These are phyloP conservation scores for Colletotrichum noveboracense DNA, from an alignment of 2,329 filamentous ascomycete genomes.

Conservation along the genomic window DNA sequence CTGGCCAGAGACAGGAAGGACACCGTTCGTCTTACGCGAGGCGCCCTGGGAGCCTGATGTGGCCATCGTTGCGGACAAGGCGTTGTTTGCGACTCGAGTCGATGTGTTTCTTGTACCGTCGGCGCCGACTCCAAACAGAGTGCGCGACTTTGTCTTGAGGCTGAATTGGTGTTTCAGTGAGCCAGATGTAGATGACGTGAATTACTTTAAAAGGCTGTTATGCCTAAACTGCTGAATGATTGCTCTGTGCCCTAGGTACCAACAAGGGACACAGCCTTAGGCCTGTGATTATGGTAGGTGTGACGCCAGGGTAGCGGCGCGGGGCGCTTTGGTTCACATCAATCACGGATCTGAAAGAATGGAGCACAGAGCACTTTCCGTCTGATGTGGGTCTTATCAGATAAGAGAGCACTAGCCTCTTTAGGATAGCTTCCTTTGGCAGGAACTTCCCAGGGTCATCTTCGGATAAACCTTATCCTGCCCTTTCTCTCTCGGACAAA, in stretches of 20 bases:
- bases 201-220: not conserved
- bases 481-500: not conserved
- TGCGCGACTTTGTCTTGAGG: constrained; percentile 2
- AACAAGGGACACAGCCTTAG: not conserved
- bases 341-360: constrained; percentile 18
- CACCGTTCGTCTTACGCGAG: constrained; percentile 53
- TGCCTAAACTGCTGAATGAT: not conserved
- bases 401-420: not conserved
- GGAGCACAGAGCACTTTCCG: constrained; percentile 1
- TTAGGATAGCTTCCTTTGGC: constrained; percentile 5
- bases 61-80: constrained; percentile 2
- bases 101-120: not conserved
- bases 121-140: not conserved
- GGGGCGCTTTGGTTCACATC: constrained; percentile 9
- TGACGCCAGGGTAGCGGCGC: constrained; percentile 2
- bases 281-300: not conserved
- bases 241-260: not conserved
- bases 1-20: constrained; percentile 53
- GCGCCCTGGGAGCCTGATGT: constrained; percentile 7
- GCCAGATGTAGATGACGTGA: not conserved
- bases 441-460: not conserved
- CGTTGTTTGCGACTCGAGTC: not conserved
- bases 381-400: constrained; percentile 7
- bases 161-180: not conserved
- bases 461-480: not conserved